These are phyloP conservation scores for Leishmania turanica DNA, from an alignment of 208 protist genomes.

Conservation along the genomic window DNA sequence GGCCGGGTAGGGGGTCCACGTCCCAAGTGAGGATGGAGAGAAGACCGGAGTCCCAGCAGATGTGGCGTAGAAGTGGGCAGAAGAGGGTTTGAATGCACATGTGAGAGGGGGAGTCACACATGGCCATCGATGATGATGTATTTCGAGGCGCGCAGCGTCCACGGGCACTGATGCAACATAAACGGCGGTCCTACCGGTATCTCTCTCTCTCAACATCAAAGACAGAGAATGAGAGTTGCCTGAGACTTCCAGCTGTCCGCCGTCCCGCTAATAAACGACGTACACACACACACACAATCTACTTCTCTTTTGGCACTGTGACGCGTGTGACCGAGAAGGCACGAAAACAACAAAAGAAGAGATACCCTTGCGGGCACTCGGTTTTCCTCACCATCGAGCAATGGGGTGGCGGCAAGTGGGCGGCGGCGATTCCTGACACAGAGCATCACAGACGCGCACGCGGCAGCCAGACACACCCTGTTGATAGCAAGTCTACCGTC, in stretches of 20 bases:
- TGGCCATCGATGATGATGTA: not conserved
- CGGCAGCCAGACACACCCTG: not conserved
- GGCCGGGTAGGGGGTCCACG: not conserved
- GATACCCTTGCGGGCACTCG: not conserved
- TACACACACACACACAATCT: not conserved
- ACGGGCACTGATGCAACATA: not conserved
- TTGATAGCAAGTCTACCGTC: not conserved
- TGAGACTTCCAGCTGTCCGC: not conserved
- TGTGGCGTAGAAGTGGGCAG: not conserved
- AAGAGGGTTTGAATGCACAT: not conserved
- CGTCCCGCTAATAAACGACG: not conserved
- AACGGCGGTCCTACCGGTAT: not conserved
- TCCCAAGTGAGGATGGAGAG: not conserved
- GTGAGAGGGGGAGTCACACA: not conserved
- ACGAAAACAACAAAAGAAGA: not conserved
- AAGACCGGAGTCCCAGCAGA: not conserved
- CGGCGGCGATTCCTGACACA: not conserved
- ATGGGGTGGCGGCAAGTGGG: not conserved
- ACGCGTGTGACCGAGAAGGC: not conserved
- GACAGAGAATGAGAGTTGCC: not conserved
- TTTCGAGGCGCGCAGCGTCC: not conserved
- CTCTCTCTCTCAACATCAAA: not conserved
- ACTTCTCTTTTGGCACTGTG: not conserved
- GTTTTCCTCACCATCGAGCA: not conserved
- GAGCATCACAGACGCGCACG: not conserved